A percentile compares a stretch with the other conserved stretches of the same genome.
Conservation (phyloP, 108 stramenopile species). For the Conticribra guillardii region DNA sequence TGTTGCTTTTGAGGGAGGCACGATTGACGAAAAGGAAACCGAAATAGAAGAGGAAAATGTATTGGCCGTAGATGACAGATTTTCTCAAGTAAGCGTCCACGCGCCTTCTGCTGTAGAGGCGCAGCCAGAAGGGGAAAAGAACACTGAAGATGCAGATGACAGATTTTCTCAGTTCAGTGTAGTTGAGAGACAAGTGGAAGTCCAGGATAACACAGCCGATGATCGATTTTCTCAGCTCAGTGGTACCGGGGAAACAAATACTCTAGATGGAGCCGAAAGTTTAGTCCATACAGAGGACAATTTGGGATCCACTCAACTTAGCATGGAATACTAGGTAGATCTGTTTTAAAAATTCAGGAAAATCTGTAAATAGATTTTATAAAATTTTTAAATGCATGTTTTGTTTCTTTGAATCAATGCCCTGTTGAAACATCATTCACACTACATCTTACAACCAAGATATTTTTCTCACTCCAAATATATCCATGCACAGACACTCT, state of each 20-base stretch:
- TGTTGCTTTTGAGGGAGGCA: not conserved
- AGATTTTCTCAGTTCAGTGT: constrained; percentile 21
- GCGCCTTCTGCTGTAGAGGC: too few species aligned
- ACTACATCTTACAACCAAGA: too few species aligned
- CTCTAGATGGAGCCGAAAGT: not conserved
- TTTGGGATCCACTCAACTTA: constrained; percentile 22
- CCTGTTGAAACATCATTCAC: too few species aligned
- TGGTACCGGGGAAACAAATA: not conserved
- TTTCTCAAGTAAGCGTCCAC: constrained; percentile 10
- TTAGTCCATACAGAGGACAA: not conserved
- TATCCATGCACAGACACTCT: too few species aligned
- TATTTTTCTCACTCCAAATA: too few species aligned
- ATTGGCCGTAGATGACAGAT: constrained; percentile 13
- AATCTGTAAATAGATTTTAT: too few species aligned
- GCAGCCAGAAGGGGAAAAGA: not conserved
- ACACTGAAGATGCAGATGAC: constrained; percentile 28
- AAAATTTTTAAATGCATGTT: too few species aligned
- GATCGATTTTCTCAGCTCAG: constrained; percentile 14
- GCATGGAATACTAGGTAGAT: constrained; percentile 35
- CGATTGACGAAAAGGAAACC: not conserved
- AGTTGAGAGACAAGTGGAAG: not conserved
- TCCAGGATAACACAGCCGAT: constrained; percentile 16
- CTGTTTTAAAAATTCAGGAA: too few species aligned
- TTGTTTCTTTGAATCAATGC: too few species aligned
- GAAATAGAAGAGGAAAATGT: not conserved